phyloP scores from a whole-genome alignment of 768 basidiomycete genomes.

The Mycena venus region DNA sequence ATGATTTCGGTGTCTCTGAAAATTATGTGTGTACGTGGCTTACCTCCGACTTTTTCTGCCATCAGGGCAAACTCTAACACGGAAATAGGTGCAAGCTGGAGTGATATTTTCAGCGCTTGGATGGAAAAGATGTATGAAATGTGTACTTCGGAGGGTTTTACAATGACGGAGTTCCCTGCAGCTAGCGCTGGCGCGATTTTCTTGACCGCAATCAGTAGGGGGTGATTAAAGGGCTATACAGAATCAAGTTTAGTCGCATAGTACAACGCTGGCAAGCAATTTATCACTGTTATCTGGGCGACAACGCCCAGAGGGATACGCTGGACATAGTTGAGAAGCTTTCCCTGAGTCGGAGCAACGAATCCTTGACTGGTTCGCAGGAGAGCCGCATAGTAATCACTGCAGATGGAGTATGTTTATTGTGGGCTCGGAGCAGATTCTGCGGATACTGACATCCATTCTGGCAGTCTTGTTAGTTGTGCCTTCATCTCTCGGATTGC shows the following conservation, averaged over 20 bases:
- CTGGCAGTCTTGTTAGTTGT: conserved; percentile 82
- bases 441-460: conserved; percentile 78
- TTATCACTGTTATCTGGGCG: conserved; percentile 83
- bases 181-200: conserved; percentile 90
- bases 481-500: conserved; percentile 88
- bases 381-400: conserved; percentile 84
- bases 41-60: conserved; percentile 76
- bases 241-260: not conserved
- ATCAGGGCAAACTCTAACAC: conserved; percentile 83
- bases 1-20: not conserved
- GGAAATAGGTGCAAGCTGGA: conserved; percentile 81
- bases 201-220: conserved; percentile 89
- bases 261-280: not conserved
- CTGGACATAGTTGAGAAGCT: conserved; percentile 82
- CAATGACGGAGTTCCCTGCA: conserved; percentile 86
- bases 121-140: conserved; percentile 5
- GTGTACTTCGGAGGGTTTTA: conserved; percentile 83
- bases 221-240: conserved; percentile 87
- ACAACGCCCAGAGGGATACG: conserved; percentile 90
- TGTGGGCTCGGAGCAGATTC: not conserved
- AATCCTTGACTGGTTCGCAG: conserved; percentile 78
- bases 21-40: conserved; percentile 30
- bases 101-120: not conserved
- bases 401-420: conserved; percentile 42
- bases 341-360: conserved; percentile 85